Evolutionary conservation across 768 basidiomycete genomes (phyloP), one percentile per base, ranked within the genome.

Genomic region (Termitomyces titanicus): DNA sequence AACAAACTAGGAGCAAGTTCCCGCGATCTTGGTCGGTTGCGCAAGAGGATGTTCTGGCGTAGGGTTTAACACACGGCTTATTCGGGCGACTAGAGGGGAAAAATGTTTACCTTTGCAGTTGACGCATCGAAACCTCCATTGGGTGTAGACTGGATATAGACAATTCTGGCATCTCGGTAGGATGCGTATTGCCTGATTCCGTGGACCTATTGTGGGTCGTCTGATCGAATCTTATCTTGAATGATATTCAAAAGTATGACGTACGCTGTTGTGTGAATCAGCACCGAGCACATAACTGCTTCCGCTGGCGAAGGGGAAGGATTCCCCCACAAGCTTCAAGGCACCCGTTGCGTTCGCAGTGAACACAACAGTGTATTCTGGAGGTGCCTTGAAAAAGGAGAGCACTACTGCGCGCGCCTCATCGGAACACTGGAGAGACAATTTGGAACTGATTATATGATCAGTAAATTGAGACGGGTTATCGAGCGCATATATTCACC

Each of bases 191-290:
- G 78, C 40, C 91, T 79, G 56, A 92, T 87, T 9, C 90, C 90
- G 61, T 92, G 86, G 18, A 78, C 70, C 76, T 78, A 29, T 34
- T 22, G 5, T 12, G 29, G 3, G 9, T 29, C 3, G 9, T 27
- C 29, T 27, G 18, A 51, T 45, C 22, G 20, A 29, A 57, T 43
- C 42, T 53, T 51, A 50, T 50, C 47, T 54, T 20, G 13, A 45
- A 18, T 29, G 11, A 43, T 35, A 39, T 44, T 18, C 20, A 51
- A 52, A 51, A 33, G 18, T 42, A 58, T 50, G 55, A 64, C 73
- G 47, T 61, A 92, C 84, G 57, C 88, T 91, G 63, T 92, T 92
- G 67, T 94, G 92, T 7, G 88, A 86, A 69, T 94, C 91, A 15
- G 79, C 77, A 18, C 86, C 81, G 53, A 93, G 82, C 47, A 93